phyloP scores from a whole-genome alignment of 352 stramenopile species.

The Globisporangium yorkense region DNA sequence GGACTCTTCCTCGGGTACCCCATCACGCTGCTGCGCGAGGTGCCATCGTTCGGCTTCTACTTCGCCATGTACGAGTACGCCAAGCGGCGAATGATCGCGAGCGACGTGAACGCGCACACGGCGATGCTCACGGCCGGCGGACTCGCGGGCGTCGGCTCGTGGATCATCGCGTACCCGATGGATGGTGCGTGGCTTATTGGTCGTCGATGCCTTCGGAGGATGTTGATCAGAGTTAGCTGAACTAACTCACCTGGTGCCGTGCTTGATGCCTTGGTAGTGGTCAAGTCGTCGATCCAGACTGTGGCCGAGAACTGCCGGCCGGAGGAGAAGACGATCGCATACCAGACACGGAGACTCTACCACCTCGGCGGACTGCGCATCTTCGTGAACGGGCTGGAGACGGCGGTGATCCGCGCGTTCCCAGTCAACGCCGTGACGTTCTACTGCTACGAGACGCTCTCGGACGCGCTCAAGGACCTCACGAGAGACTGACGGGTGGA shows the following conservation, averaged over 20 bases:
- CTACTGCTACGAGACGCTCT: slow-evolving; percentile 79
- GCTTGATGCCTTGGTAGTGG: slow-evolving; percentile 27
- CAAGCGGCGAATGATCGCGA: slow-evolving; percentile 66
- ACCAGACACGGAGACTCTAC: slow-evolving; percentile 65
- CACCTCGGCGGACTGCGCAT: slow-evolving; percentile 53
- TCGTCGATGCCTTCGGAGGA: neutral
- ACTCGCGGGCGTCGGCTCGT: slow-evolving; percentile 68
- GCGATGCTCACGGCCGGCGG: slow-evolving; percentile 82
- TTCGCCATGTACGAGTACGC: slow-evolving; percentile 78
- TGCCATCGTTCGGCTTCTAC: slow-evolving; percentile 82
- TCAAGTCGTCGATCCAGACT: slow-evolving; percentile 86
- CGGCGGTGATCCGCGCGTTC: slow-evolving; percentile 75
- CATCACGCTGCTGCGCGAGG: slow-evolving; percentile 68
- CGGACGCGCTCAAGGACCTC: slow-evolving; percentile 56
- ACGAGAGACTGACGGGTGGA: slow-evolving; percentile 13
- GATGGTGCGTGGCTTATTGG: slow-evolving; percentile 40
- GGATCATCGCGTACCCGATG: slow-evolving; percentile 76
- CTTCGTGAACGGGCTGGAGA: slow-evolving; percentile 75
- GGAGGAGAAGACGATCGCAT: slow-evolving; percentile 63
- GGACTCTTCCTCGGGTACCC: slow-evolving; percentile 74
- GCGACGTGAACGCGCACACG: slow-evolving; percentile 44
- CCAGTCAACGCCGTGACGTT: slow-evolving; percentile 85
- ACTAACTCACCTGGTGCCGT: neutral
- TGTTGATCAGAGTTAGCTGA: neutral
- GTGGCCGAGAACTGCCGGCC: slow-evolving; percentile 44